phyloP scores from a whole-genome alignment of 352 stramenopile genomes.

The Albugo laibachii region DNA sequence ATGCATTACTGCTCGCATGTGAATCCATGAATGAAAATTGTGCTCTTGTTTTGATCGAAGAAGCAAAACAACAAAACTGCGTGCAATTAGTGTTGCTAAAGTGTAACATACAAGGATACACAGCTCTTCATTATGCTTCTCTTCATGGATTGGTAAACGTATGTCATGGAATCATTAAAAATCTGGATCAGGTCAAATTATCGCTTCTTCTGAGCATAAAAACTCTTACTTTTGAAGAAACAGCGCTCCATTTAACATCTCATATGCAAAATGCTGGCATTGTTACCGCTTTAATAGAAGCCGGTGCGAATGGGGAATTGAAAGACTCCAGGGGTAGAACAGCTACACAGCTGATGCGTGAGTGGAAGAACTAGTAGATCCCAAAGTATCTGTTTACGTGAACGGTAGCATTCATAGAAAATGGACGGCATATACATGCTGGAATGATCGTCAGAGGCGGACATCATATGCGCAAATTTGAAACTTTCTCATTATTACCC shows the following conservation, averaged over 20 bases:
- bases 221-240: constrained; percentile 24
- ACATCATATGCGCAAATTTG: too few relatives aligned
- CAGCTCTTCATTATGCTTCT: constrained; percentile 35
- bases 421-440: too few relatives aligned
- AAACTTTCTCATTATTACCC: too few relatives aligned
- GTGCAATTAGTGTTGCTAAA: constrained; percentile 15
- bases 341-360: too few relatives aligned
- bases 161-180: constrained; percentile 15
- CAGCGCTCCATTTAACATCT: constrained; percentile 34
- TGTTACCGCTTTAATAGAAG: too few relatives aligned
- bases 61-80: constrained; percentile 1
- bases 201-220: constrained; percentile 21
- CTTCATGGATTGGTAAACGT: constrained; percentile 17
- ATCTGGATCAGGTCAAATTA: constrained; percentile 15
- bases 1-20: constrained; percentile 35
- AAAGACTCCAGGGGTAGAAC: too few relatives aligned
- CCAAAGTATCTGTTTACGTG: too few relatives aligned
- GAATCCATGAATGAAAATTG: constrained; percentile 27
- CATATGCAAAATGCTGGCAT: constrained; percentile 12
- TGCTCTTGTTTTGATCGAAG: constrained; percentile 20
- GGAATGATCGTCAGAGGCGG: too few relatives aligned
- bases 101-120: constrained; percentile 29
- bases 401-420: too few relatives aligned
- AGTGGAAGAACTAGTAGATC: too few relatives aligned
- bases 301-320: too few relatives aligned